phyloP scores from a whole-genome alignment of 1,284 basidiomycete species.

The Apiotrichum gamsii region DNA sequence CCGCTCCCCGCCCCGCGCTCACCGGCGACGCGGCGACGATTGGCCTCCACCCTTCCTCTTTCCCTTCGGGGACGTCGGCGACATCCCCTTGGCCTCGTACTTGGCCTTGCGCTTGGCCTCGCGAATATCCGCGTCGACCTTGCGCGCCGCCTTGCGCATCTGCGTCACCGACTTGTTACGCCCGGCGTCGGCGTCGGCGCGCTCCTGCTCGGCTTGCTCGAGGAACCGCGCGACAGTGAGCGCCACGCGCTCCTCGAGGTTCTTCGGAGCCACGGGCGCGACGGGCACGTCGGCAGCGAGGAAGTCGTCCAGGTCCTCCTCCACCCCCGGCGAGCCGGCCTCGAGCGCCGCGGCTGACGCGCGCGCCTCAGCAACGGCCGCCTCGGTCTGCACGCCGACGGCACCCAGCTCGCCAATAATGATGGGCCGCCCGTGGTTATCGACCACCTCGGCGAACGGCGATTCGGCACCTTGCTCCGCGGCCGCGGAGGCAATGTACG shows the following conservation, averaged over 20 bases:
- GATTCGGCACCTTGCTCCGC: not conserved
- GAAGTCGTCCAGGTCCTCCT: too few relatives aligned
- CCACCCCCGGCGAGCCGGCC: too few relatives aligned
- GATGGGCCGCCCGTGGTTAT: not conserved
- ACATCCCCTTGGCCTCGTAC: not conserved
- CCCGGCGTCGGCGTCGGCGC: constrained; percentile 15
- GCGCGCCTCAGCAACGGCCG: too few relatives aligned
- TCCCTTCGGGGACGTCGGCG: too few relatives aligned
- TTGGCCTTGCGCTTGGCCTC: constrained; percentile 4
- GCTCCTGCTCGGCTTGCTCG: constrained; percentile 4
- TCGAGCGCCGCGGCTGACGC: too few relatives aligned
- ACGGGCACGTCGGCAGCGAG: too few relatives aligned
- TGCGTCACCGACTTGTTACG: constrained; percentile 12
- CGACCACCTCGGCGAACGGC: not conserved
- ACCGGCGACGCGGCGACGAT: too few relatives aligned
- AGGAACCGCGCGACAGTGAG: constrained; percentile 6
- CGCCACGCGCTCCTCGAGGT: constrained; percentile 3
- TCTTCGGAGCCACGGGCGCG: not conserved
- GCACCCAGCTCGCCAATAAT: constrained; percentile 3
- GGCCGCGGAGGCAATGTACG: not conserved
- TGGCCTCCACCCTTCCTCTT: too few relatives aligned
- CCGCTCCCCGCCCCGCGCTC: too few relatives aligned
- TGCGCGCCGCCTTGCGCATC: constrained; percentile 11
- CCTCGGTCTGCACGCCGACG: not conserved
- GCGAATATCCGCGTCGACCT: constrained; percentile 11